These are phyloP conservation scores for Blastobotrys robertii DNA, from an alignment of 805 yeast genomes.

Conservation along the genomic window DNA sequence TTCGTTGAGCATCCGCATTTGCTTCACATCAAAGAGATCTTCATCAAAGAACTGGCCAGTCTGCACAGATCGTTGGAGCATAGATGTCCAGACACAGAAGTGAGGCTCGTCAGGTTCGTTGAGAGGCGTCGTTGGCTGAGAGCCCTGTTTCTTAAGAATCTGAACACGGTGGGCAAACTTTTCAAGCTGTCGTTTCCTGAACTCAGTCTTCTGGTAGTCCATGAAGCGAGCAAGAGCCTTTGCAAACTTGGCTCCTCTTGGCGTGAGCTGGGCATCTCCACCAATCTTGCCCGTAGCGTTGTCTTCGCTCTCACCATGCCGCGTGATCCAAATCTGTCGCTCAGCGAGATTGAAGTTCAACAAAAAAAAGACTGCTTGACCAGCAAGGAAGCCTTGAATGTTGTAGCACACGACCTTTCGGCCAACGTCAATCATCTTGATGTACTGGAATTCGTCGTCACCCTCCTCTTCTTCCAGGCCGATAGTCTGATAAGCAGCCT, in stretches of 20 bases:
- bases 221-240: conserved; percentile 67
- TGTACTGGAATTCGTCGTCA: conserved; percentile 63
- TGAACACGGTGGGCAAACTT: conserved; percentile 38
- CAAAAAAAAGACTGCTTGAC: conserved; percentile 85
- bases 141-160: conserved; percentile 28
- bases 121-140: conserved; percentile 26
- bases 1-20: conserved; percentile 89
- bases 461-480: conserved; percentile 67
- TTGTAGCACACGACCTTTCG: conserved; percentile 87
- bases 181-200: conserved; percentile 52
- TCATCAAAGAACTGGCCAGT: conserved; percentile 73
- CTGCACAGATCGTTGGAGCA: conserved; percentile 69
- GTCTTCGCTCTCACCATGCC: conserved; percentile 90
- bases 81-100: conserved; percentile 88
- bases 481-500: conserved; percentile 82
- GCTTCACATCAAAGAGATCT: conserved; percentile 62
- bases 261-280: conserved; percentile 77
- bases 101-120: conserved; percentile 52
- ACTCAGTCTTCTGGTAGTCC: conserved; percentile 56
- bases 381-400: conserved; percentile 78
- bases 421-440: conserved; percentile 94
- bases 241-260: conserved; percentile 68
- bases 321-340: conserved; percentile 87
- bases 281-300: conserved; percentile 83
- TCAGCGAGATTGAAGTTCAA: conserved; percentile 81